A percentile compares a stretch with the other conserved stretches of the same genome.
phyloP scores from a whole-genome alignment of 1,139 yeast genomes.

The Diutina neorugosa region DNA sequence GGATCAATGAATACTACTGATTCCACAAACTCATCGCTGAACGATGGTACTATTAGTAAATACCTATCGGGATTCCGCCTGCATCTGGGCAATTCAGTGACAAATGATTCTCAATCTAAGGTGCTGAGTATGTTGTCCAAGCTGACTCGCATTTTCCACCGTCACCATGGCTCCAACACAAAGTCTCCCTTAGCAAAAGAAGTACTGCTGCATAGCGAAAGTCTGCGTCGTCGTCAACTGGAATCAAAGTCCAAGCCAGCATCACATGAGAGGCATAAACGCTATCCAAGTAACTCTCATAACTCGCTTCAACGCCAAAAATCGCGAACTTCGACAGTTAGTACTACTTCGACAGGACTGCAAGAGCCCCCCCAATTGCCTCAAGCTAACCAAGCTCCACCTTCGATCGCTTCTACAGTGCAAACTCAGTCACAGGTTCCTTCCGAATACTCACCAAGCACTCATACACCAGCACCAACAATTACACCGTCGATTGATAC shows the following conservation, averaged over 20 bases:
- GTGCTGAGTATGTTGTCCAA: not conserved
- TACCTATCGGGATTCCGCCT: not conserved
- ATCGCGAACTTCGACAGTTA: not conserved
- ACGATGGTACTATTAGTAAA: not conserved
- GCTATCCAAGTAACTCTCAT: not conserved
- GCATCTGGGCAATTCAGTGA: not conserved
- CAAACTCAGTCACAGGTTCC: not conserved
- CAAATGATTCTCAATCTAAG: not conserved
- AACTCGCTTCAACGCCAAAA: not conserved
- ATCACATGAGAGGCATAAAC: not conserved
- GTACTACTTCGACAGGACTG: not conserved
- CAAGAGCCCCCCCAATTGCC: not conserved
- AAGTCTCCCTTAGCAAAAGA: not conserved
- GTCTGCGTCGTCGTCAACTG: not conserved
- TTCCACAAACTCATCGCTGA: not conserved
- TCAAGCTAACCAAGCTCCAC: not conserved
- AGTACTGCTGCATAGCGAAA: not conserved
- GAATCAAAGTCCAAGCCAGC: not conserved
- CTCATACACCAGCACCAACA: not conserved
- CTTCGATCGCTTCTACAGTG: not conserved
- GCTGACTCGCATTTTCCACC: conserved; percentile 3
- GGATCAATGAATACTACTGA: not conserved
- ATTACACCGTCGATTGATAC: not conserved
- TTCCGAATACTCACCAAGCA: not conserved
- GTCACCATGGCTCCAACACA: not conserved